Conservation (phyloP, 129 eudicot species). For the Flaveria ramosissima region DNA sequence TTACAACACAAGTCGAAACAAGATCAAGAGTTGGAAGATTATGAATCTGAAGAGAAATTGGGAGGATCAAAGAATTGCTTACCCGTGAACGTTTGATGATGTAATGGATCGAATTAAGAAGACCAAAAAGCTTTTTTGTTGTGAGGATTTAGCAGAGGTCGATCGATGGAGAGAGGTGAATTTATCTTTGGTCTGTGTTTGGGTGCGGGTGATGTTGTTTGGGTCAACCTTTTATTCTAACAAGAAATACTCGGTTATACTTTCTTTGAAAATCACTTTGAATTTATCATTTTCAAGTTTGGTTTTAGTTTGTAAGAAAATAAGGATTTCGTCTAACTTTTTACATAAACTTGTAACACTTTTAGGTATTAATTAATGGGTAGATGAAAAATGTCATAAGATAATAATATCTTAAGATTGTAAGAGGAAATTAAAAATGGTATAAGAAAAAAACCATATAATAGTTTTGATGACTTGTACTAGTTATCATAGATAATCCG, state of each 20-base stretch:
- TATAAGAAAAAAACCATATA: no score
- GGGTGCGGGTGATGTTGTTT: slow-evolving; percentile 29
- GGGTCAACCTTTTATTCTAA: slow-evolving; percentile 14
- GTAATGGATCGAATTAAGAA: neutral
- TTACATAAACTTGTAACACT: no score
- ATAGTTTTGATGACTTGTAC: no score
- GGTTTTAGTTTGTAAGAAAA: no score
- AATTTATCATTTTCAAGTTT: neutral
- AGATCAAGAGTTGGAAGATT: slow-evolving; percentile 19
- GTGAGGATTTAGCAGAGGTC: neutral
- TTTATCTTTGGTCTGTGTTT: slow-evolving; percentile 26
- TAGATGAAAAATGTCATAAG: no score
- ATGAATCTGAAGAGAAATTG: slow-evolving; percentile 6
- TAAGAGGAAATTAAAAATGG: no score
- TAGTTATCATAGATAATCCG: no score
- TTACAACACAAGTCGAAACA: slow-evolving; percentile 16
- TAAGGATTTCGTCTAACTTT: no score
- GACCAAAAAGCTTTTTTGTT: no score
- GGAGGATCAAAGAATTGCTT: slow-evolving; percentile 21
- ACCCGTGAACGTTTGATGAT: slow-evolving; percentile 23
- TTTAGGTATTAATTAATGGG: no score
- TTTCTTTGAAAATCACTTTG: neutral
- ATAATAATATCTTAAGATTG: no score
- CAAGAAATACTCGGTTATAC: neutral
- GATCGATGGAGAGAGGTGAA: slow-evolving; percentile 13